Evolutionary conservation across 2,329 filamentous ascomycete genomes (phyloP).

Genomic region (Parastagonospora nodorum): DNA sequence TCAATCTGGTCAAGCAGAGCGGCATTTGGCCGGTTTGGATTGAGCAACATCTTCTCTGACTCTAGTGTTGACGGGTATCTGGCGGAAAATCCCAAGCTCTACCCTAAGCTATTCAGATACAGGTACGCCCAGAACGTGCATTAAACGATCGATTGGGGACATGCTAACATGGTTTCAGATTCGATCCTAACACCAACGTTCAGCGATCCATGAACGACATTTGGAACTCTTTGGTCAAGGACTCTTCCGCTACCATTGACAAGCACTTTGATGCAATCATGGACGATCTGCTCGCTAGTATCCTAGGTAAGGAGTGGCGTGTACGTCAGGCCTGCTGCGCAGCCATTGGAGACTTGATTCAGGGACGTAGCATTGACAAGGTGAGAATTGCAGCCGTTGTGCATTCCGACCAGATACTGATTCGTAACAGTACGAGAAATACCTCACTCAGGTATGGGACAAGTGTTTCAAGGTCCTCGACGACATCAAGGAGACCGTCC

Average conservation of each 20-base stretch:
- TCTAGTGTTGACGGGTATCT: constrained; percentile 70
- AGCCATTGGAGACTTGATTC: constrained; percentile 84
- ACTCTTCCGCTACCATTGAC: constrained; percentile 76
- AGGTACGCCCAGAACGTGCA: constrained; percentile 48
- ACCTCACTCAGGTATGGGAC: constrained; percentile 83
- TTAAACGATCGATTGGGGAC: background rate
- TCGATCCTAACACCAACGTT: constrained; percentile 93
- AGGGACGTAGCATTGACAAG: constrained; percentile 68
- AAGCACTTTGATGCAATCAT: constrained; percentile 87
- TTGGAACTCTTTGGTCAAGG: constrained; percentile 94
- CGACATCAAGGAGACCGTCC: constrained; percentile 91
- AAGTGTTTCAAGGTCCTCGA: constrained; percentile 89
- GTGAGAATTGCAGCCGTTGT: constrained; percentile 15
- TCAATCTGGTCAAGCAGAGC: constrained; percentile 97
- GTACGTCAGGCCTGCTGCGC: constrained; percentile 90
- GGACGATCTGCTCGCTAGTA: constrained; percentile 81
- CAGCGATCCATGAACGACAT: constrained; percentile 97
- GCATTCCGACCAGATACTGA: constrained; percentile 9
- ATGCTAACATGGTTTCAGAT: constrained; percentile 50
- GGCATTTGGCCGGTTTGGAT: constrained; percentile 90
- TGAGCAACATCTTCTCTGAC: constrained; percentile 89
- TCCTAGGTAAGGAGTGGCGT: constrained; percentile 91
- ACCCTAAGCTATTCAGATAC: constrained; percentile 93
- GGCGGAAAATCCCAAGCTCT: constrained; percentile 87
- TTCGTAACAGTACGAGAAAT: constrained; percentile 70